Conservation (phyloP, 345 rosid species). For the Lagerstroemia speciosa region DNA sequence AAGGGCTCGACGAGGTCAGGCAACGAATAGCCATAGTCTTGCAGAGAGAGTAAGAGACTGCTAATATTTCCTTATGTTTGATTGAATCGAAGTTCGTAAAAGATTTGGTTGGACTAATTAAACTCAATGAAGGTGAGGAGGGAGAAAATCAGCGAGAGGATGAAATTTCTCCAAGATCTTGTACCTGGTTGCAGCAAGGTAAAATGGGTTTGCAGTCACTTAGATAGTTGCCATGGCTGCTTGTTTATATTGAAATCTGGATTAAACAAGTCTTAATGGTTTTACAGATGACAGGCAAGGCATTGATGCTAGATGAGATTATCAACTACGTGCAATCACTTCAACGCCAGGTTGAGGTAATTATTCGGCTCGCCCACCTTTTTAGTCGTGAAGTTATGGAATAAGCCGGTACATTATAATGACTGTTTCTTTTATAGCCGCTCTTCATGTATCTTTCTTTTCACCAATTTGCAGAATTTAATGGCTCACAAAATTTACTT, state of each 20-base stretch:
- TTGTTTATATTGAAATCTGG: neutral
- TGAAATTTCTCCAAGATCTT: constrained; percentile 97
- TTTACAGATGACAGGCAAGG: constrained; percentile 91
- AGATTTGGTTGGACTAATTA: constrained; percentile 12
- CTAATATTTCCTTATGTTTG: neutral
- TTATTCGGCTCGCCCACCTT: neutral
- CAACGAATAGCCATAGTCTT: constrained; percentile 97
- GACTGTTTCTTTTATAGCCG: neutral
- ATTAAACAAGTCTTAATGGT: constrained; percentile 9
- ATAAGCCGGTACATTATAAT: too few relatives aligned
- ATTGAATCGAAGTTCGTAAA: neutral
- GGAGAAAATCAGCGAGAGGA: constrained; percentile 95
- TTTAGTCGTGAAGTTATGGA: neutral
- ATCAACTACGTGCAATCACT: constrained; percentile 93
- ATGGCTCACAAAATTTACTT: neutral
- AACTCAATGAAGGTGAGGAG: constrained; percentile 60
- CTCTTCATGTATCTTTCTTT: neutral
- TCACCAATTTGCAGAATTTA: neutral
- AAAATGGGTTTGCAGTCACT: constrained; percentile 1
- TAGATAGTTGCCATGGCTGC: neutral
- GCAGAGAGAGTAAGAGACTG: constrained; percentile 73
- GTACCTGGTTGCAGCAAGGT: constrained; percentile 99
- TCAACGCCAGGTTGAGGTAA: constrained; percentile 97
- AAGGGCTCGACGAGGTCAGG: constrained; percentile 98
- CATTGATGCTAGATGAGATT: constrained; percentile 97